Conservation (phyloP, 257 asterid species). For the Solanum rostratum region DNA sequence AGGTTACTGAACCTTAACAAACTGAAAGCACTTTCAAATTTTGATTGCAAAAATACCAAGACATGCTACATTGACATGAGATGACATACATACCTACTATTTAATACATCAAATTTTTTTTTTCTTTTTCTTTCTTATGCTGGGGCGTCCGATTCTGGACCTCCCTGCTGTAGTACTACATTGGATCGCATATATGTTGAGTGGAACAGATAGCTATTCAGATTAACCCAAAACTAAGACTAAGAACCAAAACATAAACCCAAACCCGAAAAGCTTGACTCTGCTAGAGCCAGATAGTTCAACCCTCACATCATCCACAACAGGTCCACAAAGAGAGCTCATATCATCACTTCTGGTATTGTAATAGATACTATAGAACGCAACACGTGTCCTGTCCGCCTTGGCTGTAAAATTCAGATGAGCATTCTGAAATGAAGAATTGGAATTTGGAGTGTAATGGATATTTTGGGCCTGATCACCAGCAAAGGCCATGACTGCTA, state of each 20-base stretch:
- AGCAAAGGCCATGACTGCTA: slow-evolving; percentile 86
- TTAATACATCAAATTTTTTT: not conserved
- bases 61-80: not conserved
- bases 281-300: slow-evolving; percentile 27
- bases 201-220: not conserved
- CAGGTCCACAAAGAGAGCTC: slow-evolving; percentile 96
- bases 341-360: slow-evolving; percentile 82
- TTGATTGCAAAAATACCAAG: not conserved
- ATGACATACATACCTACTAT: not conserved
- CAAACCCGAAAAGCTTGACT: slow-evolving; percentile 9
- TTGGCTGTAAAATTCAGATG: slow-evolving; percentile 65
- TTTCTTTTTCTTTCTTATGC: not conserved
- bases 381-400: slow-evolving; percentile 75
- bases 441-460: slow-evolving; percentile 42
- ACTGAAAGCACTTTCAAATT: not conserved
- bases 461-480: slow-evolving; percentile 55
- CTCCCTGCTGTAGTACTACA: not conserved
- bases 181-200: not conserved
- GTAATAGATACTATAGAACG: slow-evolving; percentile 84
- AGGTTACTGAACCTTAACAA: not conserved
- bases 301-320: slow-evolving; percentile 82
- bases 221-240: slow-evolving; percentile 2
- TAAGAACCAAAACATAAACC: slow-evolving; percentile 14
- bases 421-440: slow-evolving; percentile 44
- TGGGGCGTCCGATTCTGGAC: not conserved